Conservation (phyloP, 257 asterid genomes). For the Ilex aquifolium region DNA sequence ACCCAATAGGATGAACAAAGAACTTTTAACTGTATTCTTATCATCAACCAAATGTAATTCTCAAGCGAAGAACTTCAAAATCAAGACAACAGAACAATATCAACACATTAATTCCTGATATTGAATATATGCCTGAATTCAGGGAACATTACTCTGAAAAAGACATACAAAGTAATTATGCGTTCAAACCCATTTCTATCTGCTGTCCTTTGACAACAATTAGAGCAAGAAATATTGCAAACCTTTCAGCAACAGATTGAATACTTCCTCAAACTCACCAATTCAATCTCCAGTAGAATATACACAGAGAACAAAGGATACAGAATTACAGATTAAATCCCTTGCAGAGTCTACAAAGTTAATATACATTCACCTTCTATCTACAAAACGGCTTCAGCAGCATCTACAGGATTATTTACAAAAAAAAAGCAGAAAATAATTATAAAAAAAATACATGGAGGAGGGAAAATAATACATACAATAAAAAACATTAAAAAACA, state of each 20-base stretch:
- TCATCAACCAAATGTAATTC: not conserved
- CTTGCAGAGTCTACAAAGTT: not conserved
- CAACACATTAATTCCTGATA: too few species aligned
- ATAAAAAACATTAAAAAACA: conserved; percentile 3
- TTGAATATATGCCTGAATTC: too few species aligned
- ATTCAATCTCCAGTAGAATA: too few species aligned
- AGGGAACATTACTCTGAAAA: too few species aligned
- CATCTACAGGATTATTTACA: not conserved
- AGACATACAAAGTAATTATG: too few species aligned
- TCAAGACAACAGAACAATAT: too few species aligned
- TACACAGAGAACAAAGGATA: not conserved
- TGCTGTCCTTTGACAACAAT: too few species aligned
- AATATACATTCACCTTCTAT: not conserved
- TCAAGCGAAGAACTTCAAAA: too few species aligned
- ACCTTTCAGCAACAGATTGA: too few species aligned
- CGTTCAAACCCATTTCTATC: too few species aligned
- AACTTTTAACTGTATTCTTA: not conserved
- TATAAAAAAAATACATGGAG: not conserved
- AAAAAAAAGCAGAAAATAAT: conserved; percentile 9
- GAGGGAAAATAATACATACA: not conserved
- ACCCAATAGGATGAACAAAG: conserved; percentile 8
- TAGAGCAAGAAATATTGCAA: too few species aligned
- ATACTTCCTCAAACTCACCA: too few species aligned
- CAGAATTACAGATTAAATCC: not conserved
- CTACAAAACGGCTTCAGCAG: not conserved